phyloP scores from a whole-genome alignment of 2,329 filamentous ascomycete species.

The Graphilbum sp. region DNA sequence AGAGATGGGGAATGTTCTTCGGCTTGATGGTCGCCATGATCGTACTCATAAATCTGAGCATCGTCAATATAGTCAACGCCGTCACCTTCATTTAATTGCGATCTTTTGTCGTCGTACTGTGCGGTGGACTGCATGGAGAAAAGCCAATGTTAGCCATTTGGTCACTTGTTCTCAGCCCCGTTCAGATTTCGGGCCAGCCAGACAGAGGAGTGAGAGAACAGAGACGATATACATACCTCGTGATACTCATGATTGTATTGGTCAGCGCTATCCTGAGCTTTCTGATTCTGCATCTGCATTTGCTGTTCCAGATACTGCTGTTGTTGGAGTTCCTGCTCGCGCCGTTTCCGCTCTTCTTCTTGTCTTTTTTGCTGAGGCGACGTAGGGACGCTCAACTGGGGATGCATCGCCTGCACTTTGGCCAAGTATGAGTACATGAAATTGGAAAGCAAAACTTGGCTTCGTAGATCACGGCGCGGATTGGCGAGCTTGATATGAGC shows the following conservation, averaged over 20 bases:
- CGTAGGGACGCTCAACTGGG: constrained; percentile 79
- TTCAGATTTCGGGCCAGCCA: too few species aligned
- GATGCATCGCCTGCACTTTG: constrained; percentile 98
- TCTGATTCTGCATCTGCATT: constrained; percentile 12
- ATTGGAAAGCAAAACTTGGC: constrained; percentile 91
- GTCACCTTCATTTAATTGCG: constrained; percentile 8
- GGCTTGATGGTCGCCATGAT: constrained; percentile 11
- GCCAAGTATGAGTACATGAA: constrained; percentile 99
- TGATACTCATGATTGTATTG: constrained; percentile 21
- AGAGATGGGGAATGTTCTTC: background rate
- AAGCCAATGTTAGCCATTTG: constrained; percentile 2
- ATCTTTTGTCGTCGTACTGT: constrained; percentile 13
- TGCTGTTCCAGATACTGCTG: constrained; percentile 26
- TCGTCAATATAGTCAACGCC: constrained; percentile 17
- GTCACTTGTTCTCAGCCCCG: too few species aligned
- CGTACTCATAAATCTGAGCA: constrained; percentile 19
- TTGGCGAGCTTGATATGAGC: constrained; percentile 99
- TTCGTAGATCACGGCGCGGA: constrained; percentile 76
- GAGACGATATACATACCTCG: constrained; percentile 14
- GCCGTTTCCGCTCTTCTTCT: constrained; percentile 29
- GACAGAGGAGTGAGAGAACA: too few species aligned
- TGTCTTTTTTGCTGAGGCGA: constrained; percentile 40
- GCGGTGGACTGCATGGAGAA: constrained; percentile 12
- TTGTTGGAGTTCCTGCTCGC: constrained; percentile 28
- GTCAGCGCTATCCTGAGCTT: constrained; percentile 11